Conservation (phyloP, 805 yeast genomes). For the Ascoidea asiatica region DNA sequence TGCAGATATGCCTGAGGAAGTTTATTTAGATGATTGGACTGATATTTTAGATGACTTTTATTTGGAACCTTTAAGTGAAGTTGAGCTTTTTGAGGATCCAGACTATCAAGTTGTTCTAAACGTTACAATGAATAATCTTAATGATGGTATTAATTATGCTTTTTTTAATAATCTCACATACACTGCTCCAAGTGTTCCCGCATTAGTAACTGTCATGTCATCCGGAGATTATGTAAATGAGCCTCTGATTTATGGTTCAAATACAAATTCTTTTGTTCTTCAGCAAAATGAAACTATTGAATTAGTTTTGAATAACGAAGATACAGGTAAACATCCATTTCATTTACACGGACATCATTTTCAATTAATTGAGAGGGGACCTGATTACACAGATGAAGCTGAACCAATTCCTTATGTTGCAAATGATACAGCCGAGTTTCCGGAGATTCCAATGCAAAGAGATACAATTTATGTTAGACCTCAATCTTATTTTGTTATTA, state of each 20-base stretch:
- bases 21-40: conserved; percentile 2
- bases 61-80: conserved; percentile 18
- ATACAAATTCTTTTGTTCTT: conserved; percentile 29
- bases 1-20: conserved; percentile 18
- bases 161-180: conserved; percentile 39
- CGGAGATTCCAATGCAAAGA: conserved; percentile 37
- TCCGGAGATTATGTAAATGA: conserved; percentile 32
- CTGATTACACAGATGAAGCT: conserved; percentile 31
- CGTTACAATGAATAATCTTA: conserved; percentile 73
- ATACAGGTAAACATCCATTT: conserved; percentile 57
- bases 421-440: conserved; percentile 29
- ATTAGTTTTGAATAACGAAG: conserved; percentile 49
- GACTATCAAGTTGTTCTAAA: conserved; percentile 53
- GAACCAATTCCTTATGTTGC: conserved; percentile 29
- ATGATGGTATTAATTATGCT: conserved; percentile 33
- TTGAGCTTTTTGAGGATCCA: conserved; percentile 40
- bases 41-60: conserved; percentile 15
- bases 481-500: conserved; percentile 38
- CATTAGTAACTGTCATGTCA: conserved; percentile 48
- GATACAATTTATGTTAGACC: conserved; percentile 54
- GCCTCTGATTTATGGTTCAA: conserved; percentile 42
- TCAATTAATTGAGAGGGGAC: conserved; percentile 51
- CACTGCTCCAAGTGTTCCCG: conserved; percentile 31
- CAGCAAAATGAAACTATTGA: conserved; percentile 43
- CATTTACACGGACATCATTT: conserved; percentile 49